Percentiles rank a stretch among this genome's conserved stretches.
Conservation (phyloP, 169 alveolate genomes). For the Besnoitia besnoiti region DNA sequence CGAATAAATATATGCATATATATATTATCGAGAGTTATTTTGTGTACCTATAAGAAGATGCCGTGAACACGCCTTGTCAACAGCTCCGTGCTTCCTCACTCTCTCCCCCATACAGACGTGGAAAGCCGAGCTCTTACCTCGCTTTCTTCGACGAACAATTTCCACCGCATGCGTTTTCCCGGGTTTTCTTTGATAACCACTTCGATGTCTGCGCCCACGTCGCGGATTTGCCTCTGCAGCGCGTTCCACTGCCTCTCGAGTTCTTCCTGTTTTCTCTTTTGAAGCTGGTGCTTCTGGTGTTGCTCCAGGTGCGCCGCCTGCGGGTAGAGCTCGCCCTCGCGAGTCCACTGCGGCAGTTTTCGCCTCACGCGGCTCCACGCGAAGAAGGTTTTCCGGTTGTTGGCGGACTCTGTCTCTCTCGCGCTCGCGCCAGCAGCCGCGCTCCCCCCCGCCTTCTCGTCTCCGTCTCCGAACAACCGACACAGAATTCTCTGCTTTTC, state of each 20-base stretch:
- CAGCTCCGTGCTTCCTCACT: too few species aligned
- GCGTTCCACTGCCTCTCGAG: background rate
- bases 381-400: background rate
- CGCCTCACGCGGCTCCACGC: background rate
- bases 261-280: background rate
- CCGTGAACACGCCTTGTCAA: too few species aligned
- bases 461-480: background rate
- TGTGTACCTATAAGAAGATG: too few species aligned
- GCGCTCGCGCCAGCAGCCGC: background rate
- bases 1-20: too few species aligned
- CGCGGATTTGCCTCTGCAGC: background rate
- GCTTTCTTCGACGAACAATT: background rate
- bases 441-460: background rate
- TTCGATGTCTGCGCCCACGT: background rate
- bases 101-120: too few species aligned
- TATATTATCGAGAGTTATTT: too few species aligned
- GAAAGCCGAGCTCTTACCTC: background rate
- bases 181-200: background rate
- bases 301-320: slow-evolving; percentile 10
- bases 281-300: slow-evolving; percentile 1
- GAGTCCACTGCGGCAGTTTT: background rate
- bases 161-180: background rate
- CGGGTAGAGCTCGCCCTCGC: slow-evolving; percentile 8
- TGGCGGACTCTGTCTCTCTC: background rate
- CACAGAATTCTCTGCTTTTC: background rate